Evolutionary conservation across 768 basidiomycete genomes (phyloP).

Genomic region (Tulasnella sp.): DNA sequence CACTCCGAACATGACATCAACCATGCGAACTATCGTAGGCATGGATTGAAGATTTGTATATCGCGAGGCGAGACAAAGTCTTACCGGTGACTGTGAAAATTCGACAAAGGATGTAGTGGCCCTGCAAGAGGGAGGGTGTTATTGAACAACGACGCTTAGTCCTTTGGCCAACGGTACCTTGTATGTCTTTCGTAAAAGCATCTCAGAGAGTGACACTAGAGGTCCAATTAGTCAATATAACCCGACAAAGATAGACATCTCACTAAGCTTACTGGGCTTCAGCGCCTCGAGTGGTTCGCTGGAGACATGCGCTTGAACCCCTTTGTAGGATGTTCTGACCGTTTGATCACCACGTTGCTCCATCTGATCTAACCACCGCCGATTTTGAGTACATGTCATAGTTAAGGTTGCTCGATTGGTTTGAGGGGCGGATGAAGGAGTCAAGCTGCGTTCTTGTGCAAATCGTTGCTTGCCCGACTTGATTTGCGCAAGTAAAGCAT

Average conservation of each 20-base stretch:
- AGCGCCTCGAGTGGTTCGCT: not conserved
- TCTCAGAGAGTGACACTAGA: not conserved
- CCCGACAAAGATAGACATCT: not conserved
- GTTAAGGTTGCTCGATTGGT: too few relatives aligned
- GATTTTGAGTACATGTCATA: too few relatives aligned
- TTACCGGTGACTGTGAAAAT: not conserved
- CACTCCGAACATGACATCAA: conserved; percentile 1
- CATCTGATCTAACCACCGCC: too few relatives aligned
- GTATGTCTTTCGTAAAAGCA: conserved; percentile 3
- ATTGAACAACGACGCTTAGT: not conserved
- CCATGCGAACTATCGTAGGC: conserved; percentile 2
- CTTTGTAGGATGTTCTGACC: not conserved
- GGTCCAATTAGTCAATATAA: too few relatives aligned
- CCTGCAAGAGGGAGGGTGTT: not conserved
- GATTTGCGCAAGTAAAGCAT: too few relatives aligned
- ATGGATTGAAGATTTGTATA: too few relatives aligned
- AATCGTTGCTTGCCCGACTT: too few relatives aligned
- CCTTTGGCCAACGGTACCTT: not conserved
- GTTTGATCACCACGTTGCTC: too few relatives aligned
- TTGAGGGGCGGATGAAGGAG: too few relatives aligned
- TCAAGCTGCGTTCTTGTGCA: too few relatives aligned
- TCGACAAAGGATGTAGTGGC: not conserved
- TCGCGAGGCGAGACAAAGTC: too few relatives aligned
- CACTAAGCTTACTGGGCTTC: not conserved
- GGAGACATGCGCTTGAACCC: conserved; percentile 2